Evolutionary conservation across 768 basidiomycete species (phyloP), one percentile per base, ranked within the genome.

Genomic region (Amylocystis lapponica): DNA sequence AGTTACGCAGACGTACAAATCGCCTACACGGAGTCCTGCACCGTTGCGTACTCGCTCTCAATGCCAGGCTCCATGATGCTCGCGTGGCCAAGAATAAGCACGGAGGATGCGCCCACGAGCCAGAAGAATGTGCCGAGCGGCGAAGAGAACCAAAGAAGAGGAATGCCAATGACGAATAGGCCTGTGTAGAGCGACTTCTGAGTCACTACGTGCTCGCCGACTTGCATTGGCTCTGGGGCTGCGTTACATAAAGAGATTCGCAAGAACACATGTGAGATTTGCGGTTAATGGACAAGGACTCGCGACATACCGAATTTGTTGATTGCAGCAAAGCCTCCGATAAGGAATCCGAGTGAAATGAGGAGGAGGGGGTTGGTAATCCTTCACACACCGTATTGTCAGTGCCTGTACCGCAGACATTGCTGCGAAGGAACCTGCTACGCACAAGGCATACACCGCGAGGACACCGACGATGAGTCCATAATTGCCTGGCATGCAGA

Each of bases 131-230:
- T 86, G 69, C 71, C 64, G 55, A 90, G 69, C 5, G 88, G 86
- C 22, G 82, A 82, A 5, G 86, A 67, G 58, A 76, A 66, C 79
- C 81, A 90, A 46, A 98, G 78, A 38, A 97, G 72, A 2, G 92
- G 92, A 39, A 96, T 72, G 36, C 94, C 94, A 57, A 96, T 84
- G 51, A 92, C 81, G 67, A 98, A 94, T 22, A 98, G 83, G 31
- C 66, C 80, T 30, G 75, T 84, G 70, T 96, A 98, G 36, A 95
- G 78, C 48, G 81, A 77, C 62, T 91, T 90, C 62, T 94, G 95
- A 8, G 92, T 94, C 52, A 97, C 70, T 44, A 82, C 75, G 50
- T 83, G 80, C 35, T 83, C 79, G 43, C 86, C 87, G 43, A 94
- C 66, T 57, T 95, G 84, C 43, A 90, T 72, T 23, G 92, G 86